Evolutionary conservation across 306 rosid genomes (phyloP), one percentile per base, ranked within the genome.

Genomic region (Pterocarpus santalinus): DNA sequence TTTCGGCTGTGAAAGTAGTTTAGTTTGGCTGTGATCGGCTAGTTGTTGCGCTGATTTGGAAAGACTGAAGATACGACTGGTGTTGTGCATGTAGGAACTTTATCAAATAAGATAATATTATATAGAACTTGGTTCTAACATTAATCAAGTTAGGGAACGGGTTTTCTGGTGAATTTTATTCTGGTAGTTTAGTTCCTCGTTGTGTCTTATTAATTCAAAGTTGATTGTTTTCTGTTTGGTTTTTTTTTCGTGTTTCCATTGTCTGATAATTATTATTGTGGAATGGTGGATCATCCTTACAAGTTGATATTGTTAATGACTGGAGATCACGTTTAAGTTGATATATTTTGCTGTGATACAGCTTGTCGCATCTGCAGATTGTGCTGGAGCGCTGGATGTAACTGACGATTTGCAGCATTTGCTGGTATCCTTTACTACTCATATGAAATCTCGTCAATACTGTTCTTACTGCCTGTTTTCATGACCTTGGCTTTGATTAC

Each of bases 311-410:
- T 41, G 30, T 28, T 79, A 67, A 77, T 71, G 57, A 51, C 22
- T 67, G 85, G 55, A 78, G 76, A 53, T 74, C 49, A 77, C 10
- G 72, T 80, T 69, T 61, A 78, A 86, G 85, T 83, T 77, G 85
- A 83, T 78, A 34, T 69, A 84, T 88, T 83, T 87, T 91, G 85
- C 88, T 95, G 88, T 89, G 84, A 63, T 87, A 82, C 97, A 96
- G 99, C 98, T 96, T 88, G 97, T 96, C 88, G 94, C 97, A 53
- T 88, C 99, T 84, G 96, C 90, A 86, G 99, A 96, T 85, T 96
- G 98, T 90, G 94, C 98, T 61, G 98, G 99, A 88, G 98, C 99
- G 14, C 83, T 96, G 85, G 99, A 96, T 81, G 90, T 96, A 66
- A 96, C 97, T 11, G 97, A 93, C 10, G 98, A 93, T 90, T 90